Evolutionary conservation across 768 basidiomycete genomes (phyloP), one percentile per base, ranked within the genome.

Genomic region (Pulveroboletus sp.): DNA sequence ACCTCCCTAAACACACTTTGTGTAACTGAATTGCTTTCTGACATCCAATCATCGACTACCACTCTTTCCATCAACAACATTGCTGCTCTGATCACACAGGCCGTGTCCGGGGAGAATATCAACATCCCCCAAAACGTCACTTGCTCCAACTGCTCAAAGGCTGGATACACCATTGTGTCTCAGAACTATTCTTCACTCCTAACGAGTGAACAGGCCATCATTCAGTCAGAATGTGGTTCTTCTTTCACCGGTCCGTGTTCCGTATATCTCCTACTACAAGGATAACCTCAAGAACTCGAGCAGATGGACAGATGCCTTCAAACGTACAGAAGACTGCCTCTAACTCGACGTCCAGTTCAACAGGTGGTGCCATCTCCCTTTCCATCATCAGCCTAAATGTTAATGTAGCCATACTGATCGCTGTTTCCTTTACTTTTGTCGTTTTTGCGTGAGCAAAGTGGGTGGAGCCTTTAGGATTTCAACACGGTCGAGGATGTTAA

Each of bases 61-160:
- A 61, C 57, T 5, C 47, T 63, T 21, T 57, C 66, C 4, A 4
- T 63, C 28, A 46, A 8, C 44, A 64, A 61, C 36, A 49, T 66
- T 5, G 3, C 53, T 31, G 15, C 18, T 9, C 32, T 68, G 28
- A 11, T 57, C 32, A 35, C 56, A 5, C 39, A 55, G 31, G 12
- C 21, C 8, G 0, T 39, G 5, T 41, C 54, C 14, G 64, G 60
- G 36, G 8, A 42, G n/a, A 35, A 21, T 2, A 5, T 56, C 24
- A 24, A 17, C 18, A 40, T 69, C 18, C 55, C 67, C 17, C 58
- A 64, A 28, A 80, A 75, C 39, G 59, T 80, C 7, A 68, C 72
- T 10, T 84, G 82, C 69, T 71, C 79, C 28, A 64, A 76, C 59
- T 83, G 82, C 56, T 48, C 72, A 47, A 80, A 85, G 61, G 75